Evolutionary conservation across 2,329 filamentous ascomycete species (phyloP), one percentile per base, ranked within the genome.

Genomic region (Cercospora zeae-maydis): DNA sequence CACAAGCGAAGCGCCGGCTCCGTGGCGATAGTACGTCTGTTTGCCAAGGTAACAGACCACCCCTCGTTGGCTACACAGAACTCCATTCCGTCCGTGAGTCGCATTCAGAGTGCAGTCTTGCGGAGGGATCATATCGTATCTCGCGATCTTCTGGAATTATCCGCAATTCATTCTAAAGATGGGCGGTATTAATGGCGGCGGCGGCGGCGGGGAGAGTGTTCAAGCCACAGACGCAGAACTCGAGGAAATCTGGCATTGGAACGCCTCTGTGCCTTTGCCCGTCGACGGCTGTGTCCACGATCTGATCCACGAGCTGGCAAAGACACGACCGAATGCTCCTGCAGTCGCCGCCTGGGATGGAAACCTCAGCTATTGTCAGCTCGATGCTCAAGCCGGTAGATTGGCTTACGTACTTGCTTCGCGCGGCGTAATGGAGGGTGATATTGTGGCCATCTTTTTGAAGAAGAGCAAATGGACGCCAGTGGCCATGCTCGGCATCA

Each of bases 331-430:
- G n/a, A 52, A 70, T 14, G 66, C 67, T 4, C 36, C 63, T 13
- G 72, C 72, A 14, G 63, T 74, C 11, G 58, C 65, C 53, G 67
- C 72, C 13, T 72, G 69, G 63, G 72, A 74, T 61, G 72, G 71
- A 16, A 57, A 62, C 3, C 65, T 68, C 39, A 71, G 68, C 10
- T 73, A 71, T 64, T 56, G 47, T 10, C 63, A 72, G 34, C 68
- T 73, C 13, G 67, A 73, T 21, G 59, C 57, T 9, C 45, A 64
- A 24, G 62, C 68, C 3, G 61, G 61, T 4, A 64, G 30, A 11
- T 51, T 72, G 34, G 70, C 71, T 3, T 55, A 59, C 14, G 24
- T 19, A 1, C 49, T 63, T n/a, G 33, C 52, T 16, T 39, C 39
- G 24, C 52, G 33, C 8, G 52, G 53, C 27, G 51, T 62, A 11